Evolutionary conservation across 768 basidiomycete genomes (phyloP), one percentile per base, ranked within the genome.

Genomic region (Termitomyces sp.): DNA sequence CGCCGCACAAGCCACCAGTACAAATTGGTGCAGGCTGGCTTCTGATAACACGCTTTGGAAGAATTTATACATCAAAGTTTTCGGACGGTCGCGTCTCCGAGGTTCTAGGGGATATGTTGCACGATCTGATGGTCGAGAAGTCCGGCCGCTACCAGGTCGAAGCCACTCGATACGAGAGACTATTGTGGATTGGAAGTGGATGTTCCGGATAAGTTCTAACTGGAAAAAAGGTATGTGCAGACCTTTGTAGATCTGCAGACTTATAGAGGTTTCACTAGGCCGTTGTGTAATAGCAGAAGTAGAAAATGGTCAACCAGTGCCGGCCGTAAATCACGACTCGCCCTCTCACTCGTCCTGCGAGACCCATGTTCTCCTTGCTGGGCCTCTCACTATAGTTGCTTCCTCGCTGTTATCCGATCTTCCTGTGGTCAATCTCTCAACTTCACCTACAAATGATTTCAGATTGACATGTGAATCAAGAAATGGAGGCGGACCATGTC

Each of bases 121-220:
- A 9, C 72, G 81, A 46, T 67, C 69, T 6, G 83, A 88, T 62
- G 83, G 82, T 5, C 74, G 82, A 55, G 77, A 82, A 64, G 68
- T 84, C 22, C 83, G 75, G 62, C 74, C 78, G 2, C 70, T 91
- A 28, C 88, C 87, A 11, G 76, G 74, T 26, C 70, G 84, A 65
- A 78, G 73, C 5, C 59, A 70, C 56, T 62, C 64, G 30, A 70
- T 73, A 19, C 64, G 70, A 19, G 66, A 69, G 35, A 65, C 72
- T 30, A 55, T 70, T 45, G 80, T 77, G 64, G 83, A 89, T 64
- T 92, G 89, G 89, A 90, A 88, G 68, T 87, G 82, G 81, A 90
- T 91, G 88, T 91, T 90, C 68, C 79, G 87, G 53, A 87, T 90
- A 58, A 89, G 87, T 61, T 83, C 83, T 15, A 91, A 91, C 61